Base-by-base conservation (phyloP, 1,284 basidiomycete species). In the Boletus subluridellus region DNA sequence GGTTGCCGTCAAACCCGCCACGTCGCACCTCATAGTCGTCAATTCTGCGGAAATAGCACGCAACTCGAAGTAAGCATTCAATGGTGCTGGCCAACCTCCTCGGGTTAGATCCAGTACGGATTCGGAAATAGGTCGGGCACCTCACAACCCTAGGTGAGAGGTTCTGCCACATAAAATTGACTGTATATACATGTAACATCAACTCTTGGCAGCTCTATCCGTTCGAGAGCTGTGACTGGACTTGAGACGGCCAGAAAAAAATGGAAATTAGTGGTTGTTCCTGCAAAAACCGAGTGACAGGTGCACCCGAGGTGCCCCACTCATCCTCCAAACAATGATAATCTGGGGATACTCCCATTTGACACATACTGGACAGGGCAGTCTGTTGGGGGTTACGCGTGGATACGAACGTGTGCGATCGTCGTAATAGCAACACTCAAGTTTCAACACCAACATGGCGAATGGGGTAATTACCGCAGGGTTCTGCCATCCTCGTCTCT, bases 371-470 rank as follows among this genome's bases (percentile, higher is more conserved):
- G 8, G 9, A n/a, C 47, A 56, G 45, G 52, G 51, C 14, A 44
- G 44, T n/a, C 15, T 6, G 32, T 9, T 10, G 7, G 8, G 14
- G 28, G 45, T 44, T 24, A 11, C 21, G 52, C 37, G 30, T 44
- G 37, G 54, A 56, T 55, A 48, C 45, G 2, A 59, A 28, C 51
- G 49, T 28, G 30, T 34, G 42, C 24, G 35, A 57, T 48, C 39
- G 52, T 57, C 52, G 63, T 62, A 66, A 65, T 48, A 24, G 48
- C 39, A 50, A 48, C 60, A 15, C 41, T 30, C 42, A 44, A 17
- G 60, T 66, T 69, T 67, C 57, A 58, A 37, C 9, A 37, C n/a
- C 24, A 24, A 26, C 15, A 37, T 52, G 0, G 46, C 47, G 39
- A 34, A 55, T 52, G 17, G 35, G 52, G 54, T 32, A 54, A 42